phyloP scores from a whole-genome alignment of 2,329 filamentous ascomycete genomes.

The Beauveria scarabaeidicola region DNA sequence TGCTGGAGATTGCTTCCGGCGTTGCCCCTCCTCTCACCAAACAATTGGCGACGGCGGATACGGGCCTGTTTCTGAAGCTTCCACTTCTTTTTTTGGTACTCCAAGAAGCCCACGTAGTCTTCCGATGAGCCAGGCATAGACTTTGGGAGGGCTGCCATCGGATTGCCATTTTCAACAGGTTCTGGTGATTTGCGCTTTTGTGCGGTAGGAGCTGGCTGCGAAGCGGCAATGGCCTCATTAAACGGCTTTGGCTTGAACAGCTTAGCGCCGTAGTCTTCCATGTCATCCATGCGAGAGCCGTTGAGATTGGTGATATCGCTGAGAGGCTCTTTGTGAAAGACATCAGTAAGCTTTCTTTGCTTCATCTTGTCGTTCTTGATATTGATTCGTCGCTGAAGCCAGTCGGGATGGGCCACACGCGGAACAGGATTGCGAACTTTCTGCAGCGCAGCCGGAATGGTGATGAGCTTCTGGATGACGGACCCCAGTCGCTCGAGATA shows the following conservation, averaged over 20 bases:
- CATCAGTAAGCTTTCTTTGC: constrained; percentile 95
- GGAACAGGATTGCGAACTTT: constrained; percentile 93
- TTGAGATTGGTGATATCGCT: constrained; percentile 63
- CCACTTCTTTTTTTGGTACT: constrained; percentile 98
- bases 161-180: constrained; percentile 59
- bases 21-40: constrained; percentile 66
- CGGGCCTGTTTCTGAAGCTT: constrained; percentile 92
- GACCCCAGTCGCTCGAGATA: constrained; percentile 93
- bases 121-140: constrained; percentile 77
- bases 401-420: constrained; percentile 87
- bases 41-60: constrained; percentile 76
- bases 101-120: constrained; percentile 79
- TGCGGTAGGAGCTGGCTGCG: constrained; percentile 38
- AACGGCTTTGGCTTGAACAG: constrained; percentile 58
- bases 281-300: constrained; percentile 49
- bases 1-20: constrained; percentile 49
- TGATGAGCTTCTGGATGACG: constrained; percentile 97
- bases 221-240: constrained; percentile 44
- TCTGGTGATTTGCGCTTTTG: constrained; percentile 71
- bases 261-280: constrained; percentile 73
- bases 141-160: constrained; percentile 72
- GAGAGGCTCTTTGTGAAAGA: constrained; percentile 66
- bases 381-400: constrained; percentile 88
- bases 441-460: constrained; percentile 91
- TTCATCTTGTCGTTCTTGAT: constrained; percentile 96